A percentile compares a stretch with the other conserved stretches of the same genome.
Conservation (phyloP, 2,329 filamentous ascomycete genomes). For the Neurospora sp. region DNA sequence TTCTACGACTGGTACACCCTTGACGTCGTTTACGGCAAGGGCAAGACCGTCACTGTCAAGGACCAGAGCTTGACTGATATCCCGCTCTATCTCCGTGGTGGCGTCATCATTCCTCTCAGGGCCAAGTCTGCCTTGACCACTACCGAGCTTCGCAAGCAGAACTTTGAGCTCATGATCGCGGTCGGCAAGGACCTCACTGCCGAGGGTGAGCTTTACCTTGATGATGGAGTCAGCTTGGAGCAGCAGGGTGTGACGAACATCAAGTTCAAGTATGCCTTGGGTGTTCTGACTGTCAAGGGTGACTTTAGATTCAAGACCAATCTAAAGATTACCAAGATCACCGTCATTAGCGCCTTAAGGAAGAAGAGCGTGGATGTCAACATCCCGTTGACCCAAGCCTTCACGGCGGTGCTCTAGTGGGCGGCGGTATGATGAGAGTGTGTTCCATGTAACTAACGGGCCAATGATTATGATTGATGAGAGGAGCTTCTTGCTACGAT, state of each 20-base stretch:
- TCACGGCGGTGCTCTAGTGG: not conserved
- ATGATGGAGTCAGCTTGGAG: slow-evolving; percentile 61
- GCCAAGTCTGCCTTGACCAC: slow-evolving; percentile 51
- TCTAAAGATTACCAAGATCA: slow-evolving; percentile 37
- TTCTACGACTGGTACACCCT: slow-evolving; percentile 45
- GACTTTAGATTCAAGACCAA: slow-evolving; percentile 40
- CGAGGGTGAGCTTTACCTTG: slow-evolving; percentile 59
- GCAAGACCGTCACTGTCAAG: slow-evolving; percentile 25
- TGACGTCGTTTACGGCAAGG: slow-evolving; percentile 31
- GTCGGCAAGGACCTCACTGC: slow-evolving; percentile 53
- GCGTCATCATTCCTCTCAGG: slow-evolving; percentile 54
- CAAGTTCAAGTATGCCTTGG: slow-evolving; percentile 46
- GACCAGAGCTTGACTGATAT: slow-evolving; percentile 39
- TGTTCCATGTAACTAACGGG: not conserved
- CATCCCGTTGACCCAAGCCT: not conserved
- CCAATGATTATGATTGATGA: not conserved
- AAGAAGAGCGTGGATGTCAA: not conserved
- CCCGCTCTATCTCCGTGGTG: slow-evolving; percentile 58
- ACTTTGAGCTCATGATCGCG: slow-evolving; percentile 64
- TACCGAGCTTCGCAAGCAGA: slow-evolving; percentile 47
- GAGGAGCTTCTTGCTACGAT: not conserved
- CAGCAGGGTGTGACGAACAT: slow-evolving; percentile 49
- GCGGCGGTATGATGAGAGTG: not conserved
- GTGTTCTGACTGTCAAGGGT: slow-evolving; percentile 40
- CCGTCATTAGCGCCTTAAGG: slow-evolving; percentile 32